Evolutionary conservation across 2,329 filamentous ascomycete species (phyloP), one percentile per base, ranked within the genome.

Genomic region (Ophiocordyceps robertsii): DNA sequence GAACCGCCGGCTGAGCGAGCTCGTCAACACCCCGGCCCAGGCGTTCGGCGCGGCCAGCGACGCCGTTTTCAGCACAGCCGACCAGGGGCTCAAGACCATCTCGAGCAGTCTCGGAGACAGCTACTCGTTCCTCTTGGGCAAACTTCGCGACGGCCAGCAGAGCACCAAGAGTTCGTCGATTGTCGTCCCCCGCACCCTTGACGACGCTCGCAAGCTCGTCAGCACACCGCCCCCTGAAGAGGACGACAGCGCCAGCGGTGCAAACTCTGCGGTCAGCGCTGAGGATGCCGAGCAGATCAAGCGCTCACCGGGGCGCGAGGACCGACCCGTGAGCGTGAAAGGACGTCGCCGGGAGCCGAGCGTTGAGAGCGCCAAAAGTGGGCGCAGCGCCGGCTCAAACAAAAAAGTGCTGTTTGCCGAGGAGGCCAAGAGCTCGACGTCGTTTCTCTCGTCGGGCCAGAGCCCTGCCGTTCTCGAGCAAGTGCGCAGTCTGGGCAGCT

Each of bases 41-140:
- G 83, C 85, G 3, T 73, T 95, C 43, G 84, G 84, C 46, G 84
- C 80, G 29, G 86, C 87, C 37, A 84, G 84, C 46, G 90, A 94
- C 58, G 84, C 84, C 2, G 79, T 95, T 24, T 75, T 94, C 46
- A 88, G 75, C 51, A 89, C 87, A 1, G 92, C 92, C 11, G 92
- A 98, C 55, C 88, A 95, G 58, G 77, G 89, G 1, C 70, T 96
- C 49, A 94, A 95, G 56, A 93, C 81, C 31, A 95, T 98, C 50
- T 85, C 90, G 47, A 89, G 75, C 55, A 93, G 87, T 39, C 68
- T 96, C 4, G 89, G 90, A 46, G 88, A 86, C 54, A 95, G 88
- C 57, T 93, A 95, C 64, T 92, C 88, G 46, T 94, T 96, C 58
- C 67, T 98, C 21, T 78, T 98, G 43, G 90, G 90, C 14, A 85